Base-by-base conservation (phyloP, 2,329 filamentous ascomycete species). In the Talaromyces amestolkiae region DNA sequence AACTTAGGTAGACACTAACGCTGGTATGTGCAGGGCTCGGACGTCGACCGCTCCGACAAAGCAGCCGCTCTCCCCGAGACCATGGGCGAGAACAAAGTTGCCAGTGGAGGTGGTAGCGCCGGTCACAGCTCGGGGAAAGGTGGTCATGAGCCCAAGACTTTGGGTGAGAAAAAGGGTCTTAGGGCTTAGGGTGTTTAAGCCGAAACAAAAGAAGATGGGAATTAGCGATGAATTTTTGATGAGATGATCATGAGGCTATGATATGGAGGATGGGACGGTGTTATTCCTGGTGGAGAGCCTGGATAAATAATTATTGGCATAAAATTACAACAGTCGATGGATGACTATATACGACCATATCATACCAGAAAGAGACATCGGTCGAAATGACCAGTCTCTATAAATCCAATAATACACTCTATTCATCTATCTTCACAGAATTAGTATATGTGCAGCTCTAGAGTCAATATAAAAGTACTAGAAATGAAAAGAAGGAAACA, bases 91-190 rank as follows among this genome's bases (percentile, higher is more conserved):
- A 74, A 7, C 67, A 71, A 39, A 6, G 60, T 65, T 19, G 68
- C 64, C 70, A 73, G 72, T 49, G 73, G 72, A 5, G 64, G 65
- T 6, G 72, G 71, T 13, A 71, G 68, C 43, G 61, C 70, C 15
- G 75, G 75, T 7, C 67, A 63, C 15, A 71, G 64, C 27, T 75
- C 73, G 49, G 77, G 77, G 47, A 79, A 79, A 71, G 77, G 77
- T 6, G 75, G 75, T 1, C 61, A 62, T 43, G 75, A 77, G 31
- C 76, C 77, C 24, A 74, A 75, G 62, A 69, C 71, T 0, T 56
- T 75, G 15, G 77, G 77, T 8, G 71, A 77, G 66, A 67, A 74
- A 5, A 79, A 78, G 72, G 77, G 77, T 1, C 37, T 70, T 1
- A 74, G 72, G 41, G 70, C 71, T 33, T 49, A 41, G 33, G 59